Evolutionary conservation across 345 rosid species (phyloP), one percentile per base, ranked within the genome.

Genomic region (Cardamine chenopodiifolia): DNA sequence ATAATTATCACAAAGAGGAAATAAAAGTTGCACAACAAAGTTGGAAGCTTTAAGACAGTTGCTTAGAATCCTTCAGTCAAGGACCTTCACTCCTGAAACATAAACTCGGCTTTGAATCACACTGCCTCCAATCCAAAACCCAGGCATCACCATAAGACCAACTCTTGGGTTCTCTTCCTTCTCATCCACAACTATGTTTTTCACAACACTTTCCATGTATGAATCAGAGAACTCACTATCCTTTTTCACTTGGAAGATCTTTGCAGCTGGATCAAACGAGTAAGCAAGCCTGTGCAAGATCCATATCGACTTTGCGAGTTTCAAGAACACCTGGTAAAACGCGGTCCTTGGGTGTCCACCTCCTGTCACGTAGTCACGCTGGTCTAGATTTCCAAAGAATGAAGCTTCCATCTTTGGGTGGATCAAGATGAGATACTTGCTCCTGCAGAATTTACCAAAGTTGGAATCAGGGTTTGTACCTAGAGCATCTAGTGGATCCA

Each of bases 341-440:
- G 89, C 83, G 0, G 97, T 89, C 82, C 97, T 83, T 8, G 94
- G 92, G 71, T 89, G 92, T 11, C 97, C 94, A 32, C 94, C 94
- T 39, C 89, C 90, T 61, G 75, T 74, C 8, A 91, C 76, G 68
- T 83, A 89, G 71, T 86, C 89, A 66, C 90, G 81, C 71, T 91
- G 95, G 80, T 89, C 95, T 47, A 89, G 71, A 40, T 89, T 87
- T 17, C 95, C 97, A 39, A 91, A 91, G 86, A 91, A 91, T 0
- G 97, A 91, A 68, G 91, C 92, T 73, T 91, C 97, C 92, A 91
- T 87, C 83, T 91, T 91, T 4, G 90, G 89, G 32, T 90, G 97
- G 73, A 90, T 84, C 55, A 90, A 88, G 58, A 66, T 77, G 42
- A 85, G 72, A 78, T 87, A 89, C 82, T 87, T 91, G 83, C 82